Conservation (phyloP, 2,329 filamentous ascomycete genomes). For the Rosellinia necatrix region DNA sequence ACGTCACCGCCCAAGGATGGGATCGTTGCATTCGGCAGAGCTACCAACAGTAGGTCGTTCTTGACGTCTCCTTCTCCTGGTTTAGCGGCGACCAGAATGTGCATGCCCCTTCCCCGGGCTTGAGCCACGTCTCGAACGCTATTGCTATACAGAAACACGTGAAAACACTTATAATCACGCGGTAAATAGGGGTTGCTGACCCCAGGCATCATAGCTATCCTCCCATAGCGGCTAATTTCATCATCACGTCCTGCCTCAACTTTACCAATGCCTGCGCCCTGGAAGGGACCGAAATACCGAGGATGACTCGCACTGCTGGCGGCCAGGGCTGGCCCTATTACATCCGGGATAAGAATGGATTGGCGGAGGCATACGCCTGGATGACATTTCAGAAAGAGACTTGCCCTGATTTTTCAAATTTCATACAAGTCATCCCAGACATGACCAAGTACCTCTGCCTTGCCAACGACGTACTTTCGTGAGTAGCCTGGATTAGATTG, state of each 20-base stretch:
- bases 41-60: too few species aligned
- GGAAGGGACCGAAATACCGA: constrained; percentile 30
- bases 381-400: constrained; percentile 35
- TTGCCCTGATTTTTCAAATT: constrained; percentile 34
- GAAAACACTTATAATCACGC: too few species aligned
- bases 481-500: constrained; percentile 5
- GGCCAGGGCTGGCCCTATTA: constrained; percentile 34
- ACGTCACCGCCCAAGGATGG: constrained; percentile 27
- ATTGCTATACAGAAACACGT: too few species aligned
- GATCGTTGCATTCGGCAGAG: constrained; percentile 27
- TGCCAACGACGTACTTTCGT: constrained; percentile 39
- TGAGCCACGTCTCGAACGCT: too few species aligned
- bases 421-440: constrained; percentile 35
- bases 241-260: constrained; percentile 32
- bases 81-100: too few species aligned
- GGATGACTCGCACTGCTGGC: constrained; percentile 22
- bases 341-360: constrained; percentile 34
- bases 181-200: too few species aligned
- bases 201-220: too few species aligned
- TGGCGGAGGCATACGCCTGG: constrained; percentile 34
- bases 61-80: too few species aligned
- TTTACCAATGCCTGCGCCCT: constrained; percentile 37
- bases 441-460: constrained; percentile 34
- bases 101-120: too few species aligned
- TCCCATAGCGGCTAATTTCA: constrained; percentile 33